Evolutionary conservation across 768 basidiomycete genomes (phyloP), one percentile per base, ranked within the genome.

Genomic region (Paxillus ammoniavirescens): DNA sequence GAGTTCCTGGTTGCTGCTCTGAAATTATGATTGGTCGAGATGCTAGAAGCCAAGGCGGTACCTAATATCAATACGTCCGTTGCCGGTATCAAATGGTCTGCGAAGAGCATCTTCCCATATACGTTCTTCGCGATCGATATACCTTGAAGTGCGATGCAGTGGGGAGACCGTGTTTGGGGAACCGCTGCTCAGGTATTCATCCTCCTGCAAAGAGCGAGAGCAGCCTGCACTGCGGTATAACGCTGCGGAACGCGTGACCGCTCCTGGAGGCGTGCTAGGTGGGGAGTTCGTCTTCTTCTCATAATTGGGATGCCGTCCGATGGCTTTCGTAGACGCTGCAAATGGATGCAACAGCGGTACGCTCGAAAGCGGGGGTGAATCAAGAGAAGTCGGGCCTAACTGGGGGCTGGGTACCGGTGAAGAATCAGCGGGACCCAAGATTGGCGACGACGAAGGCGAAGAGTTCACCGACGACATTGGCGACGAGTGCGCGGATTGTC

Each of bases 21-120:
- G 50, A 52, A 36, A 48, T 8, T 13, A 50, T 63, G 54, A 67
- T 57, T 52, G 42, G 43, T 44, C 10, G 10, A 10, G 42, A 57
- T 23, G 4, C 52, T 17, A 46, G 38, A 35, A 28, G 47, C 45
- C 33, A 71, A 74, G 12, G n/a, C 8, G 3, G 44, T 65, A 86
- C 87, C 74, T 75, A n/a, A 89, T 70, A 47, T 79, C 72, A 50
- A 88, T 77, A 44, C 71, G 69, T 8, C 82, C 79, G 48, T 76
- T 67, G 3, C 75, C 78, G 4, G 69, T 72, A 52, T 83, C 77
- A 26, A 84, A 71, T 0, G 77, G 76, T 14, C 61, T 60, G 0
- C 66, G 65, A 40, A 78, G 72, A 1, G 75, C 79, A 6, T 72
- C 67, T 2, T 81, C 81, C 82, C 82, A 86, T 8, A 78, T 63